Base-by-base conservation (phyloP, 441 rosid genomes). In the Arabidopsis lyrata region DNA sequence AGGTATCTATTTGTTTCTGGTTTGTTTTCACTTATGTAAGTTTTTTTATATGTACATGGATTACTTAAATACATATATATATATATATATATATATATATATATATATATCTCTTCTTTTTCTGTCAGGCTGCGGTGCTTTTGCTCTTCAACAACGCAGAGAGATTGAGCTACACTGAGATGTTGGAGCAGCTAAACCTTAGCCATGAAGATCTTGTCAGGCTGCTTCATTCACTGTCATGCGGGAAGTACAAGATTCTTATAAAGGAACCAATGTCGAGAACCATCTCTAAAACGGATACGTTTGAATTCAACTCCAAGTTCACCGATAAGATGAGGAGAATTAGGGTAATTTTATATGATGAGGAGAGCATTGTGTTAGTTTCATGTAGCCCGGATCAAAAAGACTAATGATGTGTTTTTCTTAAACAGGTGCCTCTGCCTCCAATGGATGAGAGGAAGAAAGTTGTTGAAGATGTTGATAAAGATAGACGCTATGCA, bases 181-280 rank as follows among this genome's bases (percentile, higher is more conserved):
- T 95, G 61, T 71, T 85, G 79, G 81, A 82, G 29, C 97, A 95
- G 68, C 75, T 91, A 62, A 95, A 92, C 82, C 83, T 95, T 74
- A 79, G 81, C 20, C 83, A 86, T 20, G 98, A 88, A 42, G 99
- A 95, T 70, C 76, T 95, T 77, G 81, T 75, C 36, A 83, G 97
- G 75, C 63, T 92, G 79, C 93, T 95, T 35, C 93, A 87, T 74
- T 93, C 97, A 7, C 67, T 93, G 54, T 90, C 97, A 9, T 95
- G 97, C 68, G 88, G 81, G 47, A 95, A 90, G 83, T 84, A 95
- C 78, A 90, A 86, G 88, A 87, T 95, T 76, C 98, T 95, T 47
- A 53, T 0, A 2, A 95, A 91, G 80, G 92, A 89, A 73, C 90
- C 97, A 15, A 78, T 45, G 64, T 83, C 95, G 8, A 91, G 80